Percentiles rank a stretch among this genome's conserved stretches.
phyloP scores from a whole-genome alignment of 129 eudicot genomes.

The Helianthus annuus region DNA sequence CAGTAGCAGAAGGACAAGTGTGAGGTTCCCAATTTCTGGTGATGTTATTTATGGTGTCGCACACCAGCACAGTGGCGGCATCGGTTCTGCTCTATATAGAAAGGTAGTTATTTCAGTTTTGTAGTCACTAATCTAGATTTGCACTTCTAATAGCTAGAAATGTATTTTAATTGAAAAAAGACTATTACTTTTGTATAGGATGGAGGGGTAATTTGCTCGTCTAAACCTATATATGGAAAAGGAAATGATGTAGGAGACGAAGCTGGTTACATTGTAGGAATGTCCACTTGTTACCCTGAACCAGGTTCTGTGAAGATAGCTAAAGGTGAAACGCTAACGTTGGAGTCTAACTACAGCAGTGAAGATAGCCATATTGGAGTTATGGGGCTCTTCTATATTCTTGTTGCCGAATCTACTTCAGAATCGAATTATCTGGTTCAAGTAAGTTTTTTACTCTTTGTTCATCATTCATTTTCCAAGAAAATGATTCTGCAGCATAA shows the following conservation, averaged over 20 bases:
- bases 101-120: conserved; percentile 38
- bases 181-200: conserved; percentile 39
- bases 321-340: conserved; percentile 51
- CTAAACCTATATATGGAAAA: conserved; percentile 58
- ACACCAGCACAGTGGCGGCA: conserved; percentile 72
- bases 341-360: conserved; percentile 68
- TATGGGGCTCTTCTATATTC: conserved; percentile 80
- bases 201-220: conserved; percentile 64
- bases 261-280: conserved; percentile 82
- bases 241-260: conserved; percentile 73
- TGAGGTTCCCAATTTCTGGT: conserved; percentile 55
- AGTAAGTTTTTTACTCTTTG: conserved; percentile 37
- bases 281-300: conserved; percentile 79
- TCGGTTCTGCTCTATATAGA: conserved; percentile 59
- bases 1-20: conserved; percentile 36
- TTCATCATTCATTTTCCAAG: not conserved
- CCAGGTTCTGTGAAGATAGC: conserved; percentile 64
- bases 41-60: conserved; percentile 73
- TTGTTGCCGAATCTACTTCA: conserved; percentile 51
- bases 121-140: not conserved
- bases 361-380: conserved; percentile 61
- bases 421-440: conserved; percentile 21
- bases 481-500: not conserved
- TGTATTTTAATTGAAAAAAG: too few relatives aligned
- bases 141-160: not conserved